Percentiles rank a stretch among this genome's conserved stretches.
Evolutionary conservation across 768 basidiomycete species (phyloP).

Genomic region (Guyanaporus albipodus): DNA sequence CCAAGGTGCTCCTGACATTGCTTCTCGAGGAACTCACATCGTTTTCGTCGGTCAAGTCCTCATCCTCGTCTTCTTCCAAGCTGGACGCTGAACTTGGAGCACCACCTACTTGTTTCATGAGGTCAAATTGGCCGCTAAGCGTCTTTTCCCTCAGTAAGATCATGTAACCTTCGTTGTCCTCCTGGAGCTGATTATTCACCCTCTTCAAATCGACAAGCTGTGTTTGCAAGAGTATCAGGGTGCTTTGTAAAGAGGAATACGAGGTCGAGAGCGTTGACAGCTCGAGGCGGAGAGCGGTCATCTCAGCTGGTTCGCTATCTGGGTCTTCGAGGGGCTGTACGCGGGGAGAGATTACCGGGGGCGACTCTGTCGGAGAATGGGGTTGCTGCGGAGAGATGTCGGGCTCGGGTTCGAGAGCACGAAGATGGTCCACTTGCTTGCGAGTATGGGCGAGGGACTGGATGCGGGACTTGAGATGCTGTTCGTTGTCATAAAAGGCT

Average conservation of each 20-base stretch:
- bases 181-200: conserved; percentile 83
- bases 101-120: conserved; percentile 63
- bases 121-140: conserved; percentile 80
- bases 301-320: conserved; percentile 78
- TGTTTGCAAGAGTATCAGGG: conserved; percentile 75
- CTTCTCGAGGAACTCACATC: conserved; percentile 57
- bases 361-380: conserved; percentile 24
- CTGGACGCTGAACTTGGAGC: conserved; percentile 39
- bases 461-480: conserved; percentile 88
- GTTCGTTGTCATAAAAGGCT: conserved; percentile 89
- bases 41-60: conserved; percentile 35
- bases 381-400: conserved; percentile 39
- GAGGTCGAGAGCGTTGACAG: conserved; percentile 85
- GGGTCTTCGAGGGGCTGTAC: conserved; percentile 57
- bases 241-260: conserved; percentile 77
- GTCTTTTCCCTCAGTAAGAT: conserved; percentile 90
- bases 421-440: conserved; percentile 44
- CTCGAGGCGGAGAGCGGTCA: conserved; percentile 79
- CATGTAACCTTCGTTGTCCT: conserved; percentile 98
- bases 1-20: conserved; percentile 53
- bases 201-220: conserved; percentile 86
- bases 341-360: conserved; percentile 19
- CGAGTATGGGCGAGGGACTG: conserved; percentile 70
- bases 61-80: conserved; percentile 33
- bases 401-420: conserved; percentile 35